phyloP scores from a whole-genome alignment of 305 asterid species.

The Fraxinus sp. region DNA sequence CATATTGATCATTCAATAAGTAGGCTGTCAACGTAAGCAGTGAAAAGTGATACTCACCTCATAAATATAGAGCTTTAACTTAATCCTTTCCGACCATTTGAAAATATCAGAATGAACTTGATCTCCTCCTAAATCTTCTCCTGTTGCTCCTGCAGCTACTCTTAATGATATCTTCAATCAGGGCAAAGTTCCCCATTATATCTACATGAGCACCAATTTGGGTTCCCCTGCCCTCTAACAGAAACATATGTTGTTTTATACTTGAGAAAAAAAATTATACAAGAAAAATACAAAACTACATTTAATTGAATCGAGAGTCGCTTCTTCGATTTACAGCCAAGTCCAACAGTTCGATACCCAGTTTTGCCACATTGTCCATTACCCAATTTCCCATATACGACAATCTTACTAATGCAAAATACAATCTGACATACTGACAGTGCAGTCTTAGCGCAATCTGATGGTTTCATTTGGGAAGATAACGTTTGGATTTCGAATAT shows the following conservation, averaged over 20 bases:
- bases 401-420: constrained; percentile 17
- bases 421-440: neutral
- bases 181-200: constrained; percentile 81
- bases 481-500: constrained; percentile 48
- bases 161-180: constrained; percentile 72
- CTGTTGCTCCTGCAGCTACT: constrained; percentile 82
- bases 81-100: constrained; percentile 75
- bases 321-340: neutral
- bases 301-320: neutral
- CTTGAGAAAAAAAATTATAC: neutral
- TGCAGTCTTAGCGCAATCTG: constrained; percentile 36
- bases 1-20: too few relatives aligned
- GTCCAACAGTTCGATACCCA: neutral
- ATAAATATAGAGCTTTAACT: constrained; percentile 42
- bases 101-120: constrained; percentile 70
- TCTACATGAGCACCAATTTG: constrained; percentile 91
- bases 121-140: constrained; percentile 78
- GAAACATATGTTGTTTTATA: constrained; percentile 10
- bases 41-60: too few relatives aligned
- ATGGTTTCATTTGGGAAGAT: constrained; percentile 44
- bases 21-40: too few relatives aligned
- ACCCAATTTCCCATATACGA: neutral
- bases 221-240: constrained; percentile 84
- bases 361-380: neutral
- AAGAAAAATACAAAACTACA: too few relatives aligned